A percentile compares a stretch with the other conserved stretches of the same genome.
These are phyloP conservation scores for Sclerotinia nivalis DNA, from an alignment of 2,329 filamentous ascomycete genomes.

Conservation along the genomic window DNA sequence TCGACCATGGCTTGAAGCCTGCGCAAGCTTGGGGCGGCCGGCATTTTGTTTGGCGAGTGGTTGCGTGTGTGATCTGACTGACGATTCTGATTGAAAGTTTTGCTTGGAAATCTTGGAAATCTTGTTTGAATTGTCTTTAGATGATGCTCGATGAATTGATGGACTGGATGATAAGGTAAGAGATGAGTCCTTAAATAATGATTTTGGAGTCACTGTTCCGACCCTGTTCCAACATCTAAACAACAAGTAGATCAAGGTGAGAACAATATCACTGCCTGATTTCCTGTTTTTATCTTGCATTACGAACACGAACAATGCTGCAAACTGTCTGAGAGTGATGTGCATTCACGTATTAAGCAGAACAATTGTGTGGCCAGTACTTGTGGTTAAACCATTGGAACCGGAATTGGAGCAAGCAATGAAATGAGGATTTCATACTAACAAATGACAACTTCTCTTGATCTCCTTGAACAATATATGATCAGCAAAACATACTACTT, in stretches of 20 bases:
- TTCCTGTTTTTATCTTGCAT: not conserved
- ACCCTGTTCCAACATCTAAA: not conserved
- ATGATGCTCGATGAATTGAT: not conserved
- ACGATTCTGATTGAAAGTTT: slow-evolving; percentile 10
- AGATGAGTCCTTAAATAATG: not conserved
- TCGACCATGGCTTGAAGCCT: not conserved
- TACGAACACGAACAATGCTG: not conserved
- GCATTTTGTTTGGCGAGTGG: not conserved
- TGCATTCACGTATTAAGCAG: not conserved
- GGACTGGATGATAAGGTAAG: not conserved
- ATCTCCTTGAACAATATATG: not conserved
- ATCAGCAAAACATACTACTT: not conserved
- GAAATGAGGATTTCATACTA: not conserved
- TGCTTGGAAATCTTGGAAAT: not conserved
- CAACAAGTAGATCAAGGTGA: not conserved
- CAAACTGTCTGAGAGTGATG: not conserved
- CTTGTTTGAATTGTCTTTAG: not conserved
- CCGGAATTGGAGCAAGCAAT: not conserved
- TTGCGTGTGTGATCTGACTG: not conserved
- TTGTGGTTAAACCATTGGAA: not conserved
- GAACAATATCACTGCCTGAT: not conserved
- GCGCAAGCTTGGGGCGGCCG: not conserved
- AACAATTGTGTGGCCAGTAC: not conserved
- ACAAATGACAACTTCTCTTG: not conserved
- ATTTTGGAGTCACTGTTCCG: not conserved